A percentile compares a stretch with the other conserved stretches of the same genome.
Evolutionary conservation across 1,284 basidiomycete species (phyloP).

Genomic region (Exobasidium rhododendri): DNA sequence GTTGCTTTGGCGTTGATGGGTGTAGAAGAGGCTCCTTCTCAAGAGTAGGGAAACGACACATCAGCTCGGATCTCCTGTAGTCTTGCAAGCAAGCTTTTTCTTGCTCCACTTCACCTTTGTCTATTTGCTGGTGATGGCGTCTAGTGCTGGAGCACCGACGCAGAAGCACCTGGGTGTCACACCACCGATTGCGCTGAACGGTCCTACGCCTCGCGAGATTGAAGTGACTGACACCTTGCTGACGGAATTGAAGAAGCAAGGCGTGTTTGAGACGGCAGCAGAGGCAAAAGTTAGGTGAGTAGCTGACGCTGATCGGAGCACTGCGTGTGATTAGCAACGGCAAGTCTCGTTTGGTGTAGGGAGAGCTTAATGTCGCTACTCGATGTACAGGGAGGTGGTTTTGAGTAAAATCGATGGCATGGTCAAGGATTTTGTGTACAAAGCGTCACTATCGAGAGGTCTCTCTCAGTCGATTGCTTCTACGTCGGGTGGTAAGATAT

Average conservation of each 20-base stretch:
- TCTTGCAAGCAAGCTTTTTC: no score
- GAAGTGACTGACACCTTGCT: conserved; percentile 74
- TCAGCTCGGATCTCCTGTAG: no score
- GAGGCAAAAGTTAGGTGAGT: conserved; percentile 83
- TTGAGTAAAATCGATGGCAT: conserved; percentile 83
- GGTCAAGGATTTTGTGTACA: conserved; percentile 89
- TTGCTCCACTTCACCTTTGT: neutral
- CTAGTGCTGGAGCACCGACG: neutral
- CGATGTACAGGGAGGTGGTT: conserved; percentile 84
- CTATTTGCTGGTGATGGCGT: neutral
- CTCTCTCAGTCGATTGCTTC: conserved; percentile 80
- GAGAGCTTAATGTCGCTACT: no score
- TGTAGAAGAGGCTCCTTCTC: no score
- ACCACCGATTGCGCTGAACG: conserved; percentile 72
- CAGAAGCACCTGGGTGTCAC: conserved; percentile 61
- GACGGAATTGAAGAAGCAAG: conserved; percentile 81
- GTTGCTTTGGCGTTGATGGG: no score
- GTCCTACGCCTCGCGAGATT: conserved; percentile 48
- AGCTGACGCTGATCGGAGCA: no score
- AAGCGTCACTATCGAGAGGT: conserved; percentile 73
- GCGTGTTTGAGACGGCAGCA: conserved; percentile 84
- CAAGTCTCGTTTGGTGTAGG: no score
- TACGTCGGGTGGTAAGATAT: conserved; percentile 93
- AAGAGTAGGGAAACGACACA: no score
- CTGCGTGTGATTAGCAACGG: neutral